These are phyloP conservation scores for Tuber brumale DNA, from an alignment of 495 filamentous ascomycete species.

Conservation along the genomic window DNA sequence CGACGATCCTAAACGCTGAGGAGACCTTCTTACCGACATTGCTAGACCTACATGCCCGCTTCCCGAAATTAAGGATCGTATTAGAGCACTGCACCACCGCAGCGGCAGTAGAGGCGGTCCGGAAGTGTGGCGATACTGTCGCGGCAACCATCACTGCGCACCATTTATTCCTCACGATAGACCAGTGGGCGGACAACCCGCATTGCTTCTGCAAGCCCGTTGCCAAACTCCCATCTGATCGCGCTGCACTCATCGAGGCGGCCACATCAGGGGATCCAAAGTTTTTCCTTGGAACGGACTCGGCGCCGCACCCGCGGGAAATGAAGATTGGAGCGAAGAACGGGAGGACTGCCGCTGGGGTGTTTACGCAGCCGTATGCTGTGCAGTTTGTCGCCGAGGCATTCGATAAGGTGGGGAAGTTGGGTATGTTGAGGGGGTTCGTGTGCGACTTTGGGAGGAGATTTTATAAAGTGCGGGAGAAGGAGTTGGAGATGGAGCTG, in stretches of 20 bases:
- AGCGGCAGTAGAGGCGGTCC: conserved; percentile 72
- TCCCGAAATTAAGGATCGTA: conserved; percentile 75
- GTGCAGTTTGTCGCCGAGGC: conserved; percentile 48
- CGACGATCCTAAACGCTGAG: conserved; percentile 72
- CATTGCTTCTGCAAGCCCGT: conserved; percentile 86
- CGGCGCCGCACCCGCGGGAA: conserved; percentile 66
- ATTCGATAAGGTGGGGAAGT: conserved; percentile 47
- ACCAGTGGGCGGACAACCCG: conserved; percentile 67
- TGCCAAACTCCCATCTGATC: conserved; percentile 65
- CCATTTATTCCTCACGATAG: conserved; percentile 70
- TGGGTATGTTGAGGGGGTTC: conserved; percentile 66
- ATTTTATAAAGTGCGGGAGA: conserved; percentile 58
- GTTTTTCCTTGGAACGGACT: conserved; percentile 74
- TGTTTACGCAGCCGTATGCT: conserved; percentile 87
- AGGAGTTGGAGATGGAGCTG: conserved; percentile 43
- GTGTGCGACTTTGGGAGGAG: conserved; percentile 63
- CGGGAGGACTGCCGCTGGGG: conserved; percentile 65
- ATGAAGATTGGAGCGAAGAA: conserved; percentile 62
- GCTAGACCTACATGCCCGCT: conserved; percentile 60
- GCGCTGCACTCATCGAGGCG: conserved; percentile 66
- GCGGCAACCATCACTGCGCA: conserved; percentile 69
- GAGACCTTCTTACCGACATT: conserved; percentile 72
- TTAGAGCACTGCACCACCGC: conserved; percentile 76
- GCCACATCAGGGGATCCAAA: conserved; percentile 61
- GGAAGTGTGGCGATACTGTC: conserved; percentile 66